Percentiles rank a stretch among this genome's conserved stretches.
Conservation (phyloP, 495 filamentous ascomycete genomes). For the Daldinia bambusicola region DNA sequence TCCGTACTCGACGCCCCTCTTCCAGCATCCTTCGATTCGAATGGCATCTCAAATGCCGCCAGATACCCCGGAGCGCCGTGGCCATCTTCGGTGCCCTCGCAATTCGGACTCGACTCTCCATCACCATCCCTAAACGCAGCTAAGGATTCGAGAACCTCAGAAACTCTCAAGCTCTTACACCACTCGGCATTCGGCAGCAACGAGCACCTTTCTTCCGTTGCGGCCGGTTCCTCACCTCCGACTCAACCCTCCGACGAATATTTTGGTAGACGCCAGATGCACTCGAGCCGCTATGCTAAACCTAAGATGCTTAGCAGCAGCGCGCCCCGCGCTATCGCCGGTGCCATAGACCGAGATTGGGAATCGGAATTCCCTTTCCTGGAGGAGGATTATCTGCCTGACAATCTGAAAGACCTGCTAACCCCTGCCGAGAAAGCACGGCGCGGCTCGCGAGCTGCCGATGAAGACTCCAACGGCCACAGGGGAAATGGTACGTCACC, state of each 20-base stretch:
- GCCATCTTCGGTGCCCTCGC: slow-evolving; percentile 90
- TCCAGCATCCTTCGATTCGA: slow-evolving; percentile 95
- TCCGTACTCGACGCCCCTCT: slow-evolving; percentile 94
- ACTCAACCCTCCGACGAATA: slow-evolving; percentile 69
- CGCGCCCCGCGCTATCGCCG: slow-evolving; percentile 65
- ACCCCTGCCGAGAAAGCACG: slow-evolving; percentile 90
- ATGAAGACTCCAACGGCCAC: slow-evolving; percentile 64
- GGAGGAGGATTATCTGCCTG: slow-evolving; percentile 92
- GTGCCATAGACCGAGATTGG: slow-evolving; percentile 75
- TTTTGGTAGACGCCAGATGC: slow-evolving; percentile 77
- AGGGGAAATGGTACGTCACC: slow-evolving; percentile 51
- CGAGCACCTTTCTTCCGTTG: slow-evolving; percentile 60
- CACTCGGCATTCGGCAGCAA: slow-evolving; percentile 81
- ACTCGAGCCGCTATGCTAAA: slow-evolving; percentile 83
- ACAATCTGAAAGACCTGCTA: slow-evolving; percentile 86
- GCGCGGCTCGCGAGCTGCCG: slow-evolving; percentile 74
- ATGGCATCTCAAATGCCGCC: slow-evolving; percentile 91
- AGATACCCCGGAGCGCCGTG: slow-evolving; percentile 80
- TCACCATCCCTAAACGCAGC: slow-evolving; percentile 72
- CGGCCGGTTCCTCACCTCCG: slow-evolving; percentile 73
- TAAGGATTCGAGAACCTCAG: slow-evolving; percentile 70
- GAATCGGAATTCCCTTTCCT: slow-evolving; percentile 83
- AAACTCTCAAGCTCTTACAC: slow-evolving; percentile 81
- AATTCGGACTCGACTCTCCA: slow-evolving; percentile 91
- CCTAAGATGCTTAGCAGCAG: slow-evolving; percentile 82